Base-by-base conservation (phyloP, 78 protist species). In the Dictyostelium citrinum region DNA sequence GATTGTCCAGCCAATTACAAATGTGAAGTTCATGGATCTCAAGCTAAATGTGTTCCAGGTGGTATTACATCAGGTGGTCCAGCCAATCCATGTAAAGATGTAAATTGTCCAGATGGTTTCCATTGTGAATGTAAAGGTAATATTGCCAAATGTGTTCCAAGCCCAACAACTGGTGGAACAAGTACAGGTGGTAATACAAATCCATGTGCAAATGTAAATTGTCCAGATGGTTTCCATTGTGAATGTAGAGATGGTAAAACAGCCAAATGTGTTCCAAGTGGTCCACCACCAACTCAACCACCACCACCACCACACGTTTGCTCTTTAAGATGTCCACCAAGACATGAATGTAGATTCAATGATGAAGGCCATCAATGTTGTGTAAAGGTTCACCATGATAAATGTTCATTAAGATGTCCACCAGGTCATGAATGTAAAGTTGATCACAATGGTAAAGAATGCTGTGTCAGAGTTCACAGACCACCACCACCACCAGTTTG, bases 21-120 rank as follows among this genome's bases (percentile, higher is more conserved):
- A 31, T 70, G 81, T 75, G 31, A 17, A 39, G 17, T 46, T n/a
- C n/a, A 80, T 27, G 45, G n/a, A 5, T 60, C 24, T 14, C 20
- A 24, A 55, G 84, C 84, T 35, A 27, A 9, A 10, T 80, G 84
- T 35, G 35, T 78, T 41, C 31, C 81, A 20, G 27, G 64, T 5
- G 35, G 72, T 27, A 8, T 12, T n/a, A 24, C 72, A 64, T 14
- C 83, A 29, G 67, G 49, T 77, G 83, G 45, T n/a, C 11, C n/a
- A n/a, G 27, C 22, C 45, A 29, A 75, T 75, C 61, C 49, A 41
- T 75, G 81, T 41, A 43, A 35, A 41, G 55, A 43, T 41, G 49
- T 46, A 5, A 17, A 16, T 45, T 77, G 83, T 46, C 83, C 83
- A 77, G 60, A 41, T 12, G 68, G 67, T 12, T 77, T 27, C 83